Percentiles rank a stretch among this genome's conserved stretches.
These are phyloP conservation scores for Begonia fuchsioides DNA, from an alignment of 306 rosid species.

Conservation along the genomic window DNA sequence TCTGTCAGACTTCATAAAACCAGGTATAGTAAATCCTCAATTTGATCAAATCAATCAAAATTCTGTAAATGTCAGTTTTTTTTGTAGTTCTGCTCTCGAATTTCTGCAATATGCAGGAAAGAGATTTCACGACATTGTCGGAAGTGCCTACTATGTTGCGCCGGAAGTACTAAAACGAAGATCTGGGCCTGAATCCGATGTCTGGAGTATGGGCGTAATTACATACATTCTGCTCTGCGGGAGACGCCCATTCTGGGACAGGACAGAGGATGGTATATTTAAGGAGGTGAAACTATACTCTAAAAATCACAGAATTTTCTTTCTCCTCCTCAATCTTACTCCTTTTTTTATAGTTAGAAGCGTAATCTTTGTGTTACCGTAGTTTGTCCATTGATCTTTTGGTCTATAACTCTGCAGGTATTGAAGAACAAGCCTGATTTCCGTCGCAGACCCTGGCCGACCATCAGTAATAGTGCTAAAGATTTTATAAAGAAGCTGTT, in stretches of 20 bases:
- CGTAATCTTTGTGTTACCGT: too few relatives aligned
- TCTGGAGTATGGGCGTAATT: conserved; percentile 98
- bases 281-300: conserved; percentile 69
- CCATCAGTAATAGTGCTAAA: conserved; percentile 58
- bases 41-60: conserved; percentile 3
- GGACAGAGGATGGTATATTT: conserved; percentile 98
- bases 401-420: conserved; percentile 35
- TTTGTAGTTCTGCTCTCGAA: conserved; percentile 5
- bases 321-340: conserved; percentile 3
- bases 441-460: conserved; percentile 95
- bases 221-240: conserved; percentile 96
- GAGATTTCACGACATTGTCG: conserved; percentile 84
- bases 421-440: conserved; percentile 89
- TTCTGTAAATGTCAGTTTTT: conserved; percentile 1
- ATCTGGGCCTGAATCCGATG: conserved; percentile 99
- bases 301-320: conserved; percentile 2
- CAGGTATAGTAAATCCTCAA: conserved; percentile 33
- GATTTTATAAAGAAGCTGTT: conserved; percentile 91
- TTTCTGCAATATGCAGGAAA: conserved; percentile 41
- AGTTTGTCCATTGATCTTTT: too few relatives aligned
- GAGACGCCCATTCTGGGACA: conserved; percentile 99
- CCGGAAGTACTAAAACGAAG: conserved; percentile 94
- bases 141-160: conserved; percentile 98
- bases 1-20: conserved; percentile 90
- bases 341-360: background rate